Percentiles rank a stretch among this genome's conserved stretches.
Evolutionary conservation across 2,329 filamentous ascomycete species (phyloP).

Genomic region (Ophiostoma sp.): DNA sequence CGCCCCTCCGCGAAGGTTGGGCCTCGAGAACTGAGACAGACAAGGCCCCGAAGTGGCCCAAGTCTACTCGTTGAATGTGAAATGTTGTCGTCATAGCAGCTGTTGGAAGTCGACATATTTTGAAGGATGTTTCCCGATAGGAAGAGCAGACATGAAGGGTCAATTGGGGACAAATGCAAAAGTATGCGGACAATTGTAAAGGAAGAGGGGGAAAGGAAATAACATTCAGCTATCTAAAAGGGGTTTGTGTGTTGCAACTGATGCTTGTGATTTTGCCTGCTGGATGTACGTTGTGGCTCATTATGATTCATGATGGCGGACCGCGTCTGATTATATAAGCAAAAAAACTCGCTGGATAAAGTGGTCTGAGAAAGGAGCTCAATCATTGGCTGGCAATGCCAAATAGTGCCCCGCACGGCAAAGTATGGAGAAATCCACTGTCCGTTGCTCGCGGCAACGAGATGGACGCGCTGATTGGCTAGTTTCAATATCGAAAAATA

Average conservation of each 20-base stretch:
- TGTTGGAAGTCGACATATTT: background rate
- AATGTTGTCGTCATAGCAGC: slow-evolving; percentile 11
- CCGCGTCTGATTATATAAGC: background rate
- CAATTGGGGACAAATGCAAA: background rate
- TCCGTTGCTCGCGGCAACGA: slow-evolving; percentile 31
- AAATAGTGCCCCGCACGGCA: background rate
- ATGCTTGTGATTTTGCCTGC: background rate
- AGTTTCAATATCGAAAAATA: slow-evolving; percentile 20
- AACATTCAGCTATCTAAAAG: background rate
- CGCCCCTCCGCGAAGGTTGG: background rate
- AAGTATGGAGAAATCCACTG: slow-evolving; percentile 14
- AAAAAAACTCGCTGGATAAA: background rate
- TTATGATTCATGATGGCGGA: background rate
- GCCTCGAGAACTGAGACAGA: background rate
- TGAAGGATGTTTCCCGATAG: background rate
- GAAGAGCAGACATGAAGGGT: background rate
- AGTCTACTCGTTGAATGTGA: background rate
- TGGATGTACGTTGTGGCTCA: background rate
- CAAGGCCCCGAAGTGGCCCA: background rate
- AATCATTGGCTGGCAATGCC: background rate
- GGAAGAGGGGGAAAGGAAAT: background rate
- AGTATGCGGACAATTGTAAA: background rate
- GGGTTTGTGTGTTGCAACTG: background rate
- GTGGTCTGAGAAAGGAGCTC: background rate
- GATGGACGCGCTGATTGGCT: slow-evolving; percentile 27